Evolutionary conservation across 305 asterid species (phyloP), one percentile per base, ranked within the genome.

Genomic region (Fraxinus baroniana): DNA sequence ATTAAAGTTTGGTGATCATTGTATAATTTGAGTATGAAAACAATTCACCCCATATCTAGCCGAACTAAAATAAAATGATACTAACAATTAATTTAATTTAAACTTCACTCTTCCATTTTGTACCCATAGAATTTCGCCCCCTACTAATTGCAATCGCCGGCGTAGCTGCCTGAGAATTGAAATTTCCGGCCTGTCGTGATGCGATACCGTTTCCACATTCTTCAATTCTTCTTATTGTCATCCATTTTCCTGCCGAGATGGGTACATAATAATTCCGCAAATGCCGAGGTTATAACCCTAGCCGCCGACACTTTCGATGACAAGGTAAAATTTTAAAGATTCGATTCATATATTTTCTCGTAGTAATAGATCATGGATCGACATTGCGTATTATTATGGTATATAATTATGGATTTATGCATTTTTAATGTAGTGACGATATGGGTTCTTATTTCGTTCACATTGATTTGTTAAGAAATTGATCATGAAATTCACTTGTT

Each of bases 211-310:
- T 82, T 75, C 20, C 33, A 4, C 33, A 24, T 44, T 85, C 82
- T 66, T 30, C 87, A 82, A 15, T 9, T 74, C 73, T 75, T 90
- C 1, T 0, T 86, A 73, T 41, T 86, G 17, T 79, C 82, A 77
- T 86, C 83, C 78, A 68, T 88, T 81, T 80, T 87, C 9, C 5
- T 89, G 7, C 76, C 81, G 77, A 88, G 81, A 83, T 87, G 86
- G 77, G 84, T 86, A 1, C 75, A 78, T 85, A 83, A 66, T 82
- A 81, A 75, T 20, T 87, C 86, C 22, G 90, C 87, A 0, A 49
- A 85, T 82, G 97, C 98, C 73, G 98, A 95, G 90, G 97, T 95
- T 79, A 94, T 95, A 78, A 88, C 95, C 78, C 83, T 95, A 74
- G 91, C 94, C 35, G 82, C 89, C 55, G 98, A 94, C 7, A 93